Evolutionary conservation across 1,284 basidiomycete species (phyloP).

Genomic region (Austroboletus olivaceoglutinosus): DNA sequence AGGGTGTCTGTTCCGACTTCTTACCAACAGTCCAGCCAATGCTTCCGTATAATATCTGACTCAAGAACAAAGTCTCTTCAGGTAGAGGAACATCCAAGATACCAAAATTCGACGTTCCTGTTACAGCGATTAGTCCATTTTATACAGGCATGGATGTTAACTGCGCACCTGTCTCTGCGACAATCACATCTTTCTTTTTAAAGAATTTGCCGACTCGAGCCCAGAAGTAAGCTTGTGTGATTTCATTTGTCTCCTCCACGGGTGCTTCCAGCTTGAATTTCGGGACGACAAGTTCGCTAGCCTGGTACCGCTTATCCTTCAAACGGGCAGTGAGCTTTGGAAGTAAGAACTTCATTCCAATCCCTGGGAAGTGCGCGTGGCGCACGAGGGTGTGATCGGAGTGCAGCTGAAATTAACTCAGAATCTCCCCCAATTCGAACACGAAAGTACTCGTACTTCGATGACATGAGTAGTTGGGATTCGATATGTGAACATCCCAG

Average conservation of each 20-base stretch:
- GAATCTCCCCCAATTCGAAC: not conserved
- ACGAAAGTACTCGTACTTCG: slow-evolving; percentile 45
- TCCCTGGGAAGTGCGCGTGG: slow-evolving; percentile 57
- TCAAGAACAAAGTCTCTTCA: slow-evolving; percentile 59
- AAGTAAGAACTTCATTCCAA: slow-evolving; percentile 72
- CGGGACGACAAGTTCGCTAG: slow-evolving; percentile 48
- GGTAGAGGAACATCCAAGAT: slow-evolving; percentile 78
- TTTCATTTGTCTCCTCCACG: slow-evolving; percentile 45
- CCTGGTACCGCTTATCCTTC: slow-evolving; percentile 38
- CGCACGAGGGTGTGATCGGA: slow-evolving; percentile 74
- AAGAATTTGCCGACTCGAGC: slow-evolving; percentile 81
- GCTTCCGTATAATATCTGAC: slow-evolving; percentile 82
- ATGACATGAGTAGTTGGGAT: slow-evolving; percentile 60
- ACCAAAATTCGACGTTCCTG: slow-evolving; percentile 64
- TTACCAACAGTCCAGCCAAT: slow-evolving; percentile 85
- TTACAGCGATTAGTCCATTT: slow-evolving; percentile 22
- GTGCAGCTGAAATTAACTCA: slow-evolving; percentile 60
- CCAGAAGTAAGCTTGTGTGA: slow-evolving; percentile 87
- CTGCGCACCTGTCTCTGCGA: slow-evolving; percentile 76
- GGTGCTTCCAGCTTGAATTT: slow-evolving; percentile 49
- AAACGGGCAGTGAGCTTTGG: slow-evolving; percentile 65
- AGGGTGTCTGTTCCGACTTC: slow-evolving; percentile 15
- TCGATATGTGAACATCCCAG: slow-evolving; percentile 77
- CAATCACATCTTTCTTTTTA: slow-evolving; percentile 70
- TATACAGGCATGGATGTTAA: not conserved